A percentile compares a stretch with the other conserved stretches of the same genome.
These are phyloP conservation scores for Clavispora vitiphila DNA, from an alignment of 805 yeast species.

Conservation along the genomic window DNA sequence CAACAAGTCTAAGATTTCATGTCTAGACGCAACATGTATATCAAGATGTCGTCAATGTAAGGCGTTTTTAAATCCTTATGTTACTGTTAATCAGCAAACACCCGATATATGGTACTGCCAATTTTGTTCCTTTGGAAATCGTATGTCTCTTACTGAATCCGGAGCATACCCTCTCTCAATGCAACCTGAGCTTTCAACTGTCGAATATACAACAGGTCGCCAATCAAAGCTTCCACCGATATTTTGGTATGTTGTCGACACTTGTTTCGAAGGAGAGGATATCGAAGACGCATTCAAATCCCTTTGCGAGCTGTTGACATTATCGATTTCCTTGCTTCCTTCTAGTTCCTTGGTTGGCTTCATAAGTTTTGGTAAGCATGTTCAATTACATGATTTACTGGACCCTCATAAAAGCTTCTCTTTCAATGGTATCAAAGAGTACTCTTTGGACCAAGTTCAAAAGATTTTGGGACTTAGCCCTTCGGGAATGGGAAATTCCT, in stretches of 20 bases:
- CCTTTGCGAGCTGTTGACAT: conserved; percentile 45
- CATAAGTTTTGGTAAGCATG: conserved; percentile 56
- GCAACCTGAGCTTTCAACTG: conserved; percentile 29
- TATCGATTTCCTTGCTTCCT: conserved; percentile 47
- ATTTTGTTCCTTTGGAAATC: conserved; percentile 47
- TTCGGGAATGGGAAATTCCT: conserved; percentile 18
- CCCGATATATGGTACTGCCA: conserved; percentile 50
- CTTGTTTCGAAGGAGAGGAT: conserved; percentile 50
- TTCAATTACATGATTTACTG: conserved; percentile 51
- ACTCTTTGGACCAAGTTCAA: conserved; percentile 44
- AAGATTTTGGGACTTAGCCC: conserved; percentile 42
- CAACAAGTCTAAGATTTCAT: conserved; percentile 33
- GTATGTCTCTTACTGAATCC: conserved; percentile 25
- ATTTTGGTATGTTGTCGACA: conserved; percentile 53
- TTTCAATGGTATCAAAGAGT: conserved; percentile 55
- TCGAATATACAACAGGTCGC: conserved; percentile 46
- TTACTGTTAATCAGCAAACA: conserved; percentile 23
- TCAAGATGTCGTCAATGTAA: conserved; percentile 50
- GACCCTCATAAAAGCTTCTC: conserved; percentile 19
- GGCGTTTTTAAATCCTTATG: conserved; percentile 51
- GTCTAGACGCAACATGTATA: conserved; percentile 37
- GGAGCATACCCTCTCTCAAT: conserved; percentile 33
- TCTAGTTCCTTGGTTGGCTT: conserved; percentile 53
- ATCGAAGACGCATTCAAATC: conserved; percentile 36
- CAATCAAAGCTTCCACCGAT: conserved; percentile 40